These are phyloP conservation scores for Botrytis fragariae DNA, from an alignment of 2,329 filamentous ascomycete species.

Conservation along the genomic window DNA sequence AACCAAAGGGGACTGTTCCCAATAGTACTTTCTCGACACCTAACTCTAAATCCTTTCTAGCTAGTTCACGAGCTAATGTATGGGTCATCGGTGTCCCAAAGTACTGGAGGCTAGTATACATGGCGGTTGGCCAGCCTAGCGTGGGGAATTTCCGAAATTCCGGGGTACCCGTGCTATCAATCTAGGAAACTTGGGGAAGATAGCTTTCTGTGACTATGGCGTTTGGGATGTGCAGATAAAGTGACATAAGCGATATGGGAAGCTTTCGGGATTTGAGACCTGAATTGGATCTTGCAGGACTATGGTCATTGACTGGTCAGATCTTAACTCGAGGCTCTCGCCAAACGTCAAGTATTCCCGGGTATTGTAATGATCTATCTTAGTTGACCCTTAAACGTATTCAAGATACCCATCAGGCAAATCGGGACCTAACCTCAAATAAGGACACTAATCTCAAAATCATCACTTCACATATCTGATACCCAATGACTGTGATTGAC, in stretches of 20 bases:
- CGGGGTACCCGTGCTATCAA: neutral
- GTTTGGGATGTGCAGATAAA: neutral
- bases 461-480: neutral
- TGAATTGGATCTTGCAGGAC: neutral
- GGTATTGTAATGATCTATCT: neutral
- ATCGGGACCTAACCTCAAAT: neutral
- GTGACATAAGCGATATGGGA: too few species aligned
- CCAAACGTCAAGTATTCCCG: neutral
- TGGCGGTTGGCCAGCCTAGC: neutral
- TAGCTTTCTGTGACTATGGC: neutral
- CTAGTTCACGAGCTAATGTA: neutral
- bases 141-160: neutral
- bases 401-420: neutral
- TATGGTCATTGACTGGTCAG: neutral
- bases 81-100: neutral
- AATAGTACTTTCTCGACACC: neutral
- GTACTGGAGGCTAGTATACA: neutral
- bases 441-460: neutral
- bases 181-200: neutral
- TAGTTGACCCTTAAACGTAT: neutral
- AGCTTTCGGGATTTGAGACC: neutral
- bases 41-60: neutral
- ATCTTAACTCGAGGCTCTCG: neutral
- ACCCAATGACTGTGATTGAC: neutral
- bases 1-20: neutral